Evolutionary conservation across 192 early-diverging fungal species (phyloP).

Genomic region (Neocallimastix lanati): DNA sequence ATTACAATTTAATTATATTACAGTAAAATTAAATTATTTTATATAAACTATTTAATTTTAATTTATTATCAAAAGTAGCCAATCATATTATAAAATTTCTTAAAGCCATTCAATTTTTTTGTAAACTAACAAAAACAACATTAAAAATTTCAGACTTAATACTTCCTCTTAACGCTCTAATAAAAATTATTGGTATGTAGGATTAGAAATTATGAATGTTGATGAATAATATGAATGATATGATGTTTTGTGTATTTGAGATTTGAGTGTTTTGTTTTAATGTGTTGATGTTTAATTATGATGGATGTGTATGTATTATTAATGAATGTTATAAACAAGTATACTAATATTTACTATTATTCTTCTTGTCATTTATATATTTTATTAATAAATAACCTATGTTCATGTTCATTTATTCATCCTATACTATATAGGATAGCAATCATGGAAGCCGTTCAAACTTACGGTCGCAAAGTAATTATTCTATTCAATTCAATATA

Average conservation of each 20-base stretch:
- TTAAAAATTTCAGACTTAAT: background rate
- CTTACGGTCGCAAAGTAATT: constrained; percentile 57
- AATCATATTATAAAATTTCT: background rate
- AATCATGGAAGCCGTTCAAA: constrained; percentile 51
- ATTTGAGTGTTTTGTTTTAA: too few relatives aligned
- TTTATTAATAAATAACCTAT: too few relatives aligned
- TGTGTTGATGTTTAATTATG: too few relatives aligned
- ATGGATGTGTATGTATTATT: too few relatives aligned
- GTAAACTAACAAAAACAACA: background rate
- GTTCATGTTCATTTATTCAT: background rate
- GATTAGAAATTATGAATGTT: background rate
- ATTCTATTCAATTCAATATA: too few relatives aligned
- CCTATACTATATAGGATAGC: background rate
- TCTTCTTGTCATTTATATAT: too few relatives aligned
- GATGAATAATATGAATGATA: background rate
- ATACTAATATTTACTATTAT: too few relatives aligned
- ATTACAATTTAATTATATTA: background rate
- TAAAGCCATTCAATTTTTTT: background rate
- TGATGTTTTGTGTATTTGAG: too few relatives aligned
- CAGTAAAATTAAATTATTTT: background rate
- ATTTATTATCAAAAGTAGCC: background rate
- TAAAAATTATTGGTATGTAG: background rate
- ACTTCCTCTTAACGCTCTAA: background rate
- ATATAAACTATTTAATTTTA: background rate
- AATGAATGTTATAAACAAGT: too few relatives aligned